phyloP scores from a whole-genome alignment of 805 yeast genomes.

The Saturnispora saitoi region DNA sequence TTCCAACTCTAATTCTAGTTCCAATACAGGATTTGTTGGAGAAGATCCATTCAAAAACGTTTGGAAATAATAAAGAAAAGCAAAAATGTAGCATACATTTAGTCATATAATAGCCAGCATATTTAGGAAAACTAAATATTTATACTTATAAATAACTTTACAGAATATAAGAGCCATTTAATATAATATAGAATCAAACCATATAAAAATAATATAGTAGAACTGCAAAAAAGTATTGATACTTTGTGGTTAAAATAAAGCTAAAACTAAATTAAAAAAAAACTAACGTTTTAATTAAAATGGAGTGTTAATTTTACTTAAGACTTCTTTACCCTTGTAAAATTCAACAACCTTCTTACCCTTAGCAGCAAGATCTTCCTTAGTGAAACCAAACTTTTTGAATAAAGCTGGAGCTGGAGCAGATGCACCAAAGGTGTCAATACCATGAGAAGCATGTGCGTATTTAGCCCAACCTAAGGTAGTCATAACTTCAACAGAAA shows the following conservation, averaged over 20 bases:
- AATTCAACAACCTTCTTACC: constrained; percentile 70
- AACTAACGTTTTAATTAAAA: constrained; percentile 35
- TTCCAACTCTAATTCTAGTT: not conserved
- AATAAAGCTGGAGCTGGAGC: constrained; percentile 81
- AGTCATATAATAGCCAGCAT: not conserved
- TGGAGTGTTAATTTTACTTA: constrained; percentile 75
- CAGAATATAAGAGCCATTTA: not conserved
- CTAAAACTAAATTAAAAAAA: not conserved
- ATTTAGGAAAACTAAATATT: not conserved
- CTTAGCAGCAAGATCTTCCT: constrained; percentile 85
- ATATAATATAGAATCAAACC: not conserved
- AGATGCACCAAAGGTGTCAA: constrained; percentile 94
- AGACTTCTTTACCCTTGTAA: constrained; percentile 67
- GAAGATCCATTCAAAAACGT: constrained; percentile 28
- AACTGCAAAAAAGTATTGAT: not conserved
- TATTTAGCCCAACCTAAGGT: constrained; percentile 90
- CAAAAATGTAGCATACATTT: not conserved
- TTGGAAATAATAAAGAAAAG: constrained; percentile 16
- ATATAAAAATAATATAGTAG: not conserved
- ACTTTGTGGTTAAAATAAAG: not conserved
- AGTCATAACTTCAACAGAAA: constrained; percentile 90
- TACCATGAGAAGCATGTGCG: constrained; percentile 94
- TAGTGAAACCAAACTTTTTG: constrained; percentile 82
- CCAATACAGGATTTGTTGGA: constrained; percentile 8
- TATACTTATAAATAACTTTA: not conserved